Evolutionary conservation across 108 stramenopile genomes (phyloP), one percentile per base, ranked within the genome.

Genomic region (Discostella pseudostelligera): DNA sequence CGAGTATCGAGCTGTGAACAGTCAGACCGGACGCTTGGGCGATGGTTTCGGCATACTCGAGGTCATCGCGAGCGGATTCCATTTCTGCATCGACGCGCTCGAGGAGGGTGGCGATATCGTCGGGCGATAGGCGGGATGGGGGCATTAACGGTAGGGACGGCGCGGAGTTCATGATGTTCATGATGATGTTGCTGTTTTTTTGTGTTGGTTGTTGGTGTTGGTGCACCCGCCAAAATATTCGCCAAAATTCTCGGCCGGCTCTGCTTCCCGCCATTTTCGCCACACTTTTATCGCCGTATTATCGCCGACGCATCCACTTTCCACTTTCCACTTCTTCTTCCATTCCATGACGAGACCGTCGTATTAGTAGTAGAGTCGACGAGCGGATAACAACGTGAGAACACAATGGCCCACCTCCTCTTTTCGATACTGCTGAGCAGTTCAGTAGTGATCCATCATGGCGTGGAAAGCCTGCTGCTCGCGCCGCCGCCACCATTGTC

Each of bases 11-110:
- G 47, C 76, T 72, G 45, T 83, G 72, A 22, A 88, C 72, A 12
- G 75, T 78, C 5, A 88, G 74, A 11, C 87, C 87, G 1, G 84
- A 78, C 8, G 49, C 72, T 22, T 79, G 61, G 36, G 65, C 65
- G 16, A 85, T 55, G 20, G 51, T 61, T 21, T 76, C 76, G 21
- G 80, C 84, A 20, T 71, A 44, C 1, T 69, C 28, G 42, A 87
- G 65, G 42, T 84, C 83, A 19, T 46, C 43, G 14, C 58, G 39
- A 24, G 82, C 74, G 13, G 74, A 60, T 29, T 66, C 55, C 39
- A 78, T 60, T 22, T 67, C 76, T 2, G 56, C 44, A 14, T 83
- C 76, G 44, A 57, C 61, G 22, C 63, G 74, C 0, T 62, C 42
- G 55, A 75, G 36, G 39, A 75, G 73, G 43, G 48, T 13, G 32